These are phyloP conservation scores for Cronartium quercuum DNA, from an alignment of 1,284 basidiomycete genomes.

Conservation along the genomic window DNA sequence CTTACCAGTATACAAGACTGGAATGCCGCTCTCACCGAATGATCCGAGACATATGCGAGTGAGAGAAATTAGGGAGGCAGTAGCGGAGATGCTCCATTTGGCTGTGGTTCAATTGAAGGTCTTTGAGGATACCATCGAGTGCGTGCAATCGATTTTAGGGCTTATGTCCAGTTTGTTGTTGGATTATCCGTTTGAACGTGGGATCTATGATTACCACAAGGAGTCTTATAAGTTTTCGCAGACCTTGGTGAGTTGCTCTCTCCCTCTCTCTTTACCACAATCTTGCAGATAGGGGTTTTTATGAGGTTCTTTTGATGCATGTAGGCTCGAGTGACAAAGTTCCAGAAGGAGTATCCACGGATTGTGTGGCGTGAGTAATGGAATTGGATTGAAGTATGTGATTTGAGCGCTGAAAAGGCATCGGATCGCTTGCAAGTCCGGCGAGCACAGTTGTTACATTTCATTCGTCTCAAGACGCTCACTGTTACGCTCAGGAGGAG, in stretches of 20 bases:
- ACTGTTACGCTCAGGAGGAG: slow-evolving; percentile 6
- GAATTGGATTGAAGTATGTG: not conserved
- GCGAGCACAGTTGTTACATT: slow-evolving; percentile 29
- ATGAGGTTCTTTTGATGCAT: slow-evolving; percentile 45
- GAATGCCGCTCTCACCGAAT: slow-evolving; percentile 65
- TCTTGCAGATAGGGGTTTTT: slow-evolving; percentile 48
- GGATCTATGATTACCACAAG: slow-evolving; percentile 48
- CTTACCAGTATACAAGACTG: slow-evolving; percentile 53
- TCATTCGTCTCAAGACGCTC: slow-evolving; percentile 14
- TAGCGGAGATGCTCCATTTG: slow-evolving; percentile 64
- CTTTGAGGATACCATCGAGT: slow-evolving; percentile 88
- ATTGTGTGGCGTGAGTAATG: slow-evolving; percentile 55
- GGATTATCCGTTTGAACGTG: slow-evolving; percentile 63
- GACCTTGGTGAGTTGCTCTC: slow-evolving; percentile 11
- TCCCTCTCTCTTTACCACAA: slow-evolving; percentile 38
- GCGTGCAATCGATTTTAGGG: slow-evolving; percentile 59
- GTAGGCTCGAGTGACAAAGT: slow-evolving; percentile 45
- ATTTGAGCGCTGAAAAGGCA: not conserved
- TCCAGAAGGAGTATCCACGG: slow-evolving; percentile 67
- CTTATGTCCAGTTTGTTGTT: slow-evolving; percentile 69
- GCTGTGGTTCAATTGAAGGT: slow-evolving; percentile 65
- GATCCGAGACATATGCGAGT: slow-evolving; percentile 70
- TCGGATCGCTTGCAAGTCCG: slow-evolving; percentile 10
- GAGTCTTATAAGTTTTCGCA: slow-evolving; percentile 30
- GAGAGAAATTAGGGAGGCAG: slow-evolving; percentile 59